Evolutionary conservation across 768 basidiomycete species (phyloP), one percentile per base, ranked within the genome.

Genomic region (Phylloporus sp.): DNA sequence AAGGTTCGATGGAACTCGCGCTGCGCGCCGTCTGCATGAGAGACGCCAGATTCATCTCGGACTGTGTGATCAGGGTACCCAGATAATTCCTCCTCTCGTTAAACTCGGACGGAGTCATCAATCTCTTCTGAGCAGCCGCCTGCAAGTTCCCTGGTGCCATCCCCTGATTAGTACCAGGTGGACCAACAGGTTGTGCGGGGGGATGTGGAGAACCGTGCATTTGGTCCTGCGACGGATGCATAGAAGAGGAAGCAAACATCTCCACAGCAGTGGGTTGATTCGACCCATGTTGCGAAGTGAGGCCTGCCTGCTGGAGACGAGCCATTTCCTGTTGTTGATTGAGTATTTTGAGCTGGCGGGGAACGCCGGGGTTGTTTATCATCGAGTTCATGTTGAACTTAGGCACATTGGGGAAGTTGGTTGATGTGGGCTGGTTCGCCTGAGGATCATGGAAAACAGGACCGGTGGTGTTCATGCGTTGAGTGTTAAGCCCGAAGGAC

Each of bases 181-280:
- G 50, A 14, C 53, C 64, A 4, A 54, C 47, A 17, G 60, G 26
- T 26, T 63, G 66, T 26, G 53, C 42, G 8, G 52, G 17, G 14
- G 64, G 55, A 62, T 73, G 70, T n/a, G 76, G 81, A 23, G 77
- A 77, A 6, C 74, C 69, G 9, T 74, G 77, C 57, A 80, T 69
- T 22, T 67, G 71, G 22, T 77, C 74, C 52, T 67, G 55, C 24
- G 62, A 63, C 23, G 63, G 43, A 13, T 55, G 62, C 64, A 77
- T 69, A 21, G 67, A 68, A n/a, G 76, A 66, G 8, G 77, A 63
- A 18, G 72, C 56, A 58, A 81, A 80, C 54, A 77, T 71, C 45
- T 80, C 79, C 18, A 64, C 52, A 9, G 69, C 55, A 18, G 69
- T 53, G 0, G 65, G 42, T 49, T 72, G 76, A 46, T 67, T 72